Conservation (phyloP, 2,329 filamentous ascomycete species). For the Talaromyces sp. region DNA sequence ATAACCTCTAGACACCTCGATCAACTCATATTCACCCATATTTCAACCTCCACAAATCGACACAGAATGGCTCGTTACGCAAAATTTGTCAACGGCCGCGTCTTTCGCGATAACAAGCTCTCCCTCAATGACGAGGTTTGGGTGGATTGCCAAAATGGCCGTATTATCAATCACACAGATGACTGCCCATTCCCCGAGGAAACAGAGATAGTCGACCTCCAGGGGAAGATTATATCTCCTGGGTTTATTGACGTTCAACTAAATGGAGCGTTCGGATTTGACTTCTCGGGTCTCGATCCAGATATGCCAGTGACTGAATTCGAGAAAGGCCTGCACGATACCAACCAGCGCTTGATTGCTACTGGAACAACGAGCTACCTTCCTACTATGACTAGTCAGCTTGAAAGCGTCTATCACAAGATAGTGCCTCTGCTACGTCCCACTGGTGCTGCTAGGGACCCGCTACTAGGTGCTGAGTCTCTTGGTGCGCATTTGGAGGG, state of each 20-base stretch:
- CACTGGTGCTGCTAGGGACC: slow-evolving; percentile 5
- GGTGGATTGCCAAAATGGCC: slow-evolving; percentile 8
- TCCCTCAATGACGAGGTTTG: slow-evolving; percentile 20
- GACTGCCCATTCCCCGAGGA: background rate
- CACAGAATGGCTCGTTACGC: slow-evolving; percentile 6
- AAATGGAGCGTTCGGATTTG: slow-evolving; percentile 14
- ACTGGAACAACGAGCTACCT: slow-evolving; percentile 14
- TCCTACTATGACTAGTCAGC: slow-evolving; percentile 15
- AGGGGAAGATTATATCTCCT: slow-evolving; percentile 10
- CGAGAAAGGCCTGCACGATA: slow-evolving; percentile 9
- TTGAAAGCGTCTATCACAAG: slow-evolving; percentile 8
- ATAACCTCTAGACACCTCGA: background rate
- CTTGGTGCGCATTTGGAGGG: slow-evolving; percentile 15
- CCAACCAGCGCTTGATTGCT: slow-evolving; percentile 9
- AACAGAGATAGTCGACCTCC: slow-evolving; percentile 4
- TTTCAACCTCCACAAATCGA: background rate
- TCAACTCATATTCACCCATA: background rate
- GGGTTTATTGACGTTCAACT: slow-evolving; percentile 14
- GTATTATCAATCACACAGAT: background rate
- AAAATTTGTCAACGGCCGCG: slow-evolving; percentile 23
- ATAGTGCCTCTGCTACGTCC: slow-evolving; percentile 10
- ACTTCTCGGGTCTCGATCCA: slow-evolving; percentile 29
- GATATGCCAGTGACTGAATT: background rate
- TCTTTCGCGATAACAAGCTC: slow-evolving; percentile 28
- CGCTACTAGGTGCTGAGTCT: slow-evolving; percentile 11